Evolutionary conservation across 768 basidiomycete genomes (phyloP), one percentile per base, ranked within the genome.

Genomic region (Mycena metata): DNA sequence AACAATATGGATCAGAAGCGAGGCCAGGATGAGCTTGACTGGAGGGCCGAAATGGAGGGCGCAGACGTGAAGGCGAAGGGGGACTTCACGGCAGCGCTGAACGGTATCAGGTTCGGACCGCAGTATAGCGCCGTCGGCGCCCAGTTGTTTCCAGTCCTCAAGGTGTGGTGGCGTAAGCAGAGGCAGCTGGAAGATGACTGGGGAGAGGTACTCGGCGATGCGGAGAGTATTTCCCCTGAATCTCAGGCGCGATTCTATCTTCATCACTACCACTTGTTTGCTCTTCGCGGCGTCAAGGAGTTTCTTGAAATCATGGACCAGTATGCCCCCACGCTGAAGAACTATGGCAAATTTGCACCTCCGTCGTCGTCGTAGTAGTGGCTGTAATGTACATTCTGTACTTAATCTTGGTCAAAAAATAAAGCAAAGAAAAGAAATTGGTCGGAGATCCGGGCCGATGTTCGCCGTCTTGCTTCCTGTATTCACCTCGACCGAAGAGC

Each of bases 221-320:
- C n/a, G n/a, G n/a, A n/a, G n/a, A n/a, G n/a, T n/a, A n/a, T n/a
- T n/a, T n/a, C n/a, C n/a, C n/a, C n/a, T n/a, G n/a, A n/a, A n/a
- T n/a, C n/a, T n/a, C n/a, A n/a, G n/a, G n/a, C n/a, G n/a, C n/a
- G n/a, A n/a, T n/a, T n/a, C 51, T 55, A 45, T 13, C 12, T 46
- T 12, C 24, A 56, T 35, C 54, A 55, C 33, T 64, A 56, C 12
- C 63, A 56, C 16, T 11, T 56, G 3, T 64, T 46, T 19, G 52
- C 63, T 24, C 45, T 64, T 55, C 54, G 54, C 8, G 52, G 63
- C 4, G 63, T 64, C 52, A 56, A 43, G 35, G 63, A 64, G 33
- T 46, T 24, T 39, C 47, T 64, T 16, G 30, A 15, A 17, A 7
- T 56, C 2, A 43, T 56, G 16, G 45, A 3, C 11, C 4, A 41